These are phyloP conservation scores for Saccharomyces cerevisiae DNA, from an alignment of 805 yeast genomes.

Conservation along the genomic window DNA sequence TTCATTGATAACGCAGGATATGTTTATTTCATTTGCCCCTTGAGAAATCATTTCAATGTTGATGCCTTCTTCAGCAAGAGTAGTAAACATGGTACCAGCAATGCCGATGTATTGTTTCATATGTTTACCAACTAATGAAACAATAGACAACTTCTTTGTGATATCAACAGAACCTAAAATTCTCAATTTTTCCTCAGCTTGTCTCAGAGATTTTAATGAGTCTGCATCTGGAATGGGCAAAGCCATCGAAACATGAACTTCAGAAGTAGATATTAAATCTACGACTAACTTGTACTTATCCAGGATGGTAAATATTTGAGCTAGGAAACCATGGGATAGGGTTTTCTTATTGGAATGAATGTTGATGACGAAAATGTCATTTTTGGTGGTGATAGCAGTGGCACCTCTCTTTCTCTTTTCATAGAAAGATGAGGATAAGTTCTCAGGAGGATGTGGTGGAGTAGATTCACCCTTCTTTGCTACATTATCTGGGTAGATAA, in stretches of 20 bases:
- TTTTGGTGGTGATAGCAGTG: conserved; percentile 94
- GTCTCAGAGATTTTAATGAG: conserved; percentile 47
- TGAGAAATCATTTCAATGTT: conserved; percentile 97
- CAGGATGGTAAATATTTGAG: conserved; percentile 77
- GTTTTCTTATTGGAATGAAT: conserved; percentile 92
- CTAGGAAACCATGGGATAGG: conserved; percentile 89
- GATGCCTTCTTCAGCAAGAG: conserved; percentile 82
- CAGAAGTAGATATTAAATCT: conserved; percentile 92
- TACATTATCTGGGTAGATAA: conserved; percentile 85
- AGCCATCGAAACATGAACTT: conserved; percentile 98
- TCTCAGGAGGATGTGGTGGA: conserved; percentile 91
- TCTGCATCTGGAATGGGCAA: conserved; percentile 67
- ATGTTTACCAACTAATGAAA: conserved; percentile 91
- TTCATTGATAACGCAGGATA: conserved; percentile 87
- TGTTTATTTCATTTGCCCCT: conserved; percentile 97
- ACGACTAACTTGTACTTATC: conserved; percentile 83
- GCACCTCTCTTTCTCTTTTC: conserved; percentile 54
- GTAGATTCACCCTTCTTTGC: conserved; percentile 81
- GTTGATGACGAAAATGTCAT: conserved; percentile 82
- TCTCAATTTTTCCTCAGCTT: conserved; percentile 70
- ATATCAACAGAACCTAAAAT: conserved; percentile 84
- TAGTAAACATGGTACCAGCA: conserved; percentile 94
- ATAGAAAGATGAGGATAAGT: conserved; percentile 40
- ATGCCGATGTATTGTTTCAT: conserved; percentile 95
- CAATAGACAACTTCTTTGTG: conserved; percentile 79